Conservation (phyloP, 805 yeast genomes). For the Kregervanrija pseudodelftensis region DNA sequence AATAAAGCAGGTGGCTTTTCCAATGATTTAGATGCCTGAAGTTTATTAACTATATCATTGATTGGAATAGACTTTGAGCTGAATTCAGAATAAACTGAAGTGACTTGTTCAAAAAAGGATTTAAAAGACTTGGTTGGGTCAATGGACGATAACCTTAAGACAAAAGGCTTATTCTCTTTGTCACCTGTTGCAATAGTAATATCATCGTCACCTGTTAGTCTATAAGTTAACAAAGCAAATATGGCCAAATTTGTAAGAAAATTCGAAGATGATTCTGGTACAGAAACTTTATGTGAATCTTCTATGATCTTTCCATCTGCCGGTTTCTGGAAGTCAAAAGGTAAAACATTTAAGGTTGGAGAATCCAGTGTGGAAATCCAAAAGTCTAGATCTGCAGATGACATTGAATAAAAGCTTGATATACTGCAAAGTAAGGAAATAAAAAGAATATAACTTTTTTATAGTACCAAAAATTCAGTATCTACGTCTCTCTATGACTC, state of each 20-base stretch:
- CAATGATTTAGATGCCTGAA: conserved; percentile 42
- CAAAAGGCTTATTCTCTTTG: conserved; percentile 39
- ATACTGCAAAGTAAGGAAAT: too few relatives aligned
- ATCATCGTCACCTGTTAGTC: conserved; percentile 93
- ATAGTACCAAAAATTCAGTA: too few relatives aligned
- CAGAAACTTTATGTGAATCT: conserved; percentile 30
- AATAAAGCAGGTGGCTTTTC: conserved; percentile 59
- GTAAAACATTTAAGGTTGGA: conserved; percentile 82
- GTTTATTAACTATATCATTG: conserved; percentile 45
- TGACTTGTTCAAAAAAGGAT: conserved; percentile 42
- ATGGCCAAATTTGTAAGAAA: conserved; percentile 56
- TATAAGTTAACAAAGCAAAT: conserved; percentile 61
- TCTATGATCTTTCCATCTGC: conserved; percentile 60
- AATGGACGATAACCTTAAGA: conserved; percentile 51
- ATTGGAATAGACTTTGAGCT: conserved; percentile 37
- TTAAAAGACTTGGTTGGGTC: conserved; percentile 48
- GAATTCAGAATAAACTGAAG: conserved; percentile 32
- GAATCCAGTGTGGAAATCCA: conserved; percentile 66
- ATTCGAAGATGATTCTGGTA: conserved; percentile 7
- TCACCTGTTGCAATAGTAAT: conserved; percentile 74
- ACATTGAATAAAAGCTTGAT: too few relatives aligned
- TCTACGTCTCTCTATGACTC: too few relatives aligned
- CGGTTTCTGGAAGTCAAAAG: conserved; percentile 82
- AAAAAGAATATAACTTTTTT: too few relatives aligned
- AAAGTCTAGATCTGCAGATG: conserved; percentile 27